Evolutionary conservation across 441 rosid species (phyloP).

Genomic region (Syzygium malaccense): DNA sequence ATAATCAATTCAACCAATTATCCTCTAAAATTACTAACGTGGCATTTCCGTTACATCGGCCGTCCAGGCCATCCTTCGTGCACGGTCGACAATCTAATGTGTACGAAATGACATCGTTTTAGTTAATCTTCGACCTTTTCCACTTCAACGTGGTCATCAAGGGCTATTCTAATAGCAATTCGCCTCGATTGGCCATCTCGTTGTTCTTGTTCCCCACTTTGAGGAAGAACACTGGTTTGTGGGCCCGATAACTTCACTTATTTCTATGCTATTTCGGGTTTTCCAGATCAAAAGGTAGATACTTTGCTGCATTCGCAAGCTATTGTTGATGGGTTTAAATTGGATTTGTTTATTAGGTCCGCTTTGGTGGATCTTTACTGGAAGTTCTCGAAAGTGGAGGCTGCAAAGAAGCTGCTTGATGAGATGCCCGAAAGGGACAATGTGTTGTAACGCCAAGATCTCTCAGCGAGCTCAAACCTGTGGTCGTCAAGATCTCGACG

Average conservation of each 20-base stretch:
- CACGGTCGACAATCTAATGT: neutral
- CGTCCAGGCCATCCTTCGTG: neutral
- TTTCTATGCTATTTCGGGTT: slow-evolving; percentile 25
- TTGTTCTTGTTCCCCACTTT: slow-evolving; percentile 19
- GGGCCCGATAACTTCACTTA: slow-evolving; percentile 50
- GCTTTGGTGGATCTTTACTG: slow-evolving; percentile 40
- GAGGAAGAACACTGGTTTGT: slow-evolving; percentile 24
- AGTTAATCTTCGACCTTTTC: neutral
- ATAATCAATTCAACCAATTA: neutral
- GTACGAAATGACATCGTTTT: neutral
- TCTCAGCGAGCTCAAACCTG: slow-evolving; percentile 3
- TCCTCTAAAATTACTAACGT: neutral
- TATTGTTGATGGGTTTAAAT: slow-evolving; percentile 38
- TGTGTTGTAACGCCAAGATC: slow-evolving; percentile 50
- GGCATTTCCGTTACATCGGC: no score
- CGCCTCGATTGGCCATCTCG: slow-evolving; percentile 32
- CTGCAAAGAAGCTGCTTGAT: slow-evolving; percentile 50
- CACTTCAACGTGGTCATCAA: slow-evolving; percentile 15
- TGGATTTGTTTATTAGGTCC: slow-evolving; percentile 49
- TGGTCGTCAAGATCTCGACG: neutral
- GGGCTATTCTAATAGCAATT: slow-evolving; percentile 31
- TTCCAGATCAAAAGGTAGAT: slow-evolving; percentile 25
- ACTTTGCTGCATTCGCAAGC: slow-evolving; percentile 39
- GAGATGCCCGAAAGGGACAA: slow-evolving; percentile 46
- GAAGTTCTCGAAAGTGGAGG: slow-evolving; percentile 25